Conservation (phyloP, 2,329 filamentous ascomycete genomes). For the Hymenoscyphus scutula region DNA sequence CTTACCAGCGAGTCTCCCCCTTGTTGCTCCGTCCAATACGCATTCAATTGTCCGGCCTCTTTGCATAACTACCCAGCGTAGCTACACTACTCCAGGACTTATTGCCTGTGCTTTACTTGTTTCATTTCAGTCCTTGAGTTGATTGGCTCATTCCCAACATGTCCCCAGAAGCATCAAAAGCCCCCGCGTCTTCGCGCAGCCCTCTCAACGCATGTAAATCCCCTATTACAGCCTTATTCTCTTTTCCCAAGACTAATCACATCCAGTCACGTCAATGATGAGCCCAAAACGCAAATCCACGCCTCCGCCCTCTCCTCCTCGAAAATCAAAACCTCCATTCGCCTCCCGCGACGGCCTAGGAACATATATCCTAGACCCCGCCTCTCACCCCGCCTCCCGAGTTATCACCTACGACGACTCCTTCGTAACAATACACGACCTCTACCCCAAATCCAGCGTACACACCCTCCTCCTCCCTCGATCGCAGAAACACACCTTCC, state of each 20-base stretch:
- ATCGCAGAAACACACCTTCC: conserved; percentile 53
- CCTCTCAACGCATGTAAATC: conserved; percentile 45
- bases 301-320: conserved; percentile 13
- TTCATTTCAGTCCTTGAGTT: too few relatives aligned
- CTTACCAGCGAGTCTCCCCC: too few relatives aligned
- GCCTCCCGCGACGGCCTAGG: conserved; percentile 60
- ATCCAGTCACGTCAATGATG: conserved; percentile 53
- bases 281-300: conserved; percentile 26
- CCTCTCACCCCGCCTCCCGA: conserved; percentile 53
- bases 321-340: conserved; percentile 29
- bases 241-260: not conserved
- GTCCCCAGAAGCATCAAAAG: not conserved
- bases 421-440: conserved; percentile 77
- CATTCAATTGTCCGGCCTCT: too few relatives aligned
- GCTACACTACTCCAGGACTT: too few relatives aligned
- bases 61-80: too few relatives aligned
- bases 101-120: too few relatives aligned
- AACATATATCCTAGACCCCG: conserved; percentile 63
- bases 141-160: not conserved
- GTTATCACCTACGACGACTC: conserved; percentile 66
- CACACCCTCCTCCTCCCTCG: conserved; percentile 89
- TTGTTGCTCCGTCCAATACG: too few relatives aligned
- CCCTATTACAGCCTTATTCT: conserved; percentile 1
- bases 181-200: conserved; percentile 34
- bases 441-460: conserved; percentile 80